These are phyloP conservation scores for Phytopythium montanum DNA, from an alignment of 352 stramenopile genomes.

Conservation along the genomic window DNA sequence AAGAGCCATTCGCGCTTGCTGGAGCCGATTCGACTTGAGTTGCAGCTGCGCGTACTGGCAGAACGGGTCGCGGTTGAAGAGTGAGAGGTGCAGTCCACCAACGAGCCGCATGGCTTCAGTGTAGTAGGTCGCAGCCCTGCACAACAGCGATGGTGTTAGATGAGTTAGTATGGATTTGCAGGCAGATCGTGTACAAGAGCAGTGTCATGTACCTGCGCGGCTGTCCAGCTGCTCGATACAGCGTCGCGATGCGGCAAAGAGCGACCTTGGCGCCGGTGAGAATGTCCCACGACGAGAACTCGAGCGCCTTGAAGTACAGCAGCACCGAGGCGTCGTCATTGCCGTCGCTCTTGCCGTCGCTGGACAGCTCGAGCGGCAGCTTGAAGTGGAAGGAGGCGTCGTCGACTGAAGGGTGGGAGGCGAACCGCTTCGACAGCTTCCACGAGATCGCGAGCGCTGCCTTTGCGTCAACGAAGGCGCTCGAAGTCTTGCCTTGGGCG, in stretches of 20 bases:
- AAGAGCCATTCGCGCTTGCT: slow-evolving; percentile 45
- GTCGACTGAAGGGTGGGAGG: slow-evolving; percentile 7
- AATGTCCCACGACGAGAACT: slow-evolving; percentile 73
- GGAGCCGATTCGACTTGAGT: slow-evolving; percentile 35
- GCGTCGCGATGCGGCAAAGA: slow-evolving; percentile 51
- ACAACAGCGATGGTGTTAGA: not conserved
- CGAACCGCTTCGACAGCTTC: slow-evolving; percentile 54
- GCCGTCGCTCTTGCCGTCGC: not conserved
- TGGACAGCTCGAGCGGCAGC: slow-evolving; percentile 37
- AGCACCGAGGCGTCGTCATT: slow-evolving; percentile 18
- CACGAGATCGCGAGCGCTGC: slow-evolving; percentile 60
- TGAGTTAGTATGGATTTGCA: not conserved
- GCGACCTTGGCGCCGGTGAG: slow-evolving; percentile 49
- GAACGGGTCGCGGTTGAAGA: slow-evolving; percentile 56
- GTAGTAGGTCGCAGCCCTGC: slow-evolving; percentile 49
- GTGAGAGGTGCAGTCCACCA: slow-evolving; percentile 42
- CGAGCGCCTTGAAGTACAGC: slow-evolving; percentile 59
- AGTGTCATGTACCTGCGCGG: slow-evolving; percentile 36
- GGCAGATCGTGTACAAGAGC: not conserved
- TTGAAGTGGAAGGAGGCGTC: slow-evolving; percentile 23
- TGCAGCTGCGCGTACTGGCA: slow-evolving; percentile 66
- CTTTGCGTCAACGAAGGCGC: slow-evolving; percentile 55
- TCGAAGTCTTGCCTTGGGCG: slow-evolving; percentile 29
- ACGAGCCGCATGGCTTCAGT: slow-evolving; percentile 70
- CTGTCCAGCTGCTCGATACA: slow-evolving; percentile 49